Evolutionary conservation across 257 asterid species (phyloP).

Genomic region (Thymus mandschuricus): DNA sequence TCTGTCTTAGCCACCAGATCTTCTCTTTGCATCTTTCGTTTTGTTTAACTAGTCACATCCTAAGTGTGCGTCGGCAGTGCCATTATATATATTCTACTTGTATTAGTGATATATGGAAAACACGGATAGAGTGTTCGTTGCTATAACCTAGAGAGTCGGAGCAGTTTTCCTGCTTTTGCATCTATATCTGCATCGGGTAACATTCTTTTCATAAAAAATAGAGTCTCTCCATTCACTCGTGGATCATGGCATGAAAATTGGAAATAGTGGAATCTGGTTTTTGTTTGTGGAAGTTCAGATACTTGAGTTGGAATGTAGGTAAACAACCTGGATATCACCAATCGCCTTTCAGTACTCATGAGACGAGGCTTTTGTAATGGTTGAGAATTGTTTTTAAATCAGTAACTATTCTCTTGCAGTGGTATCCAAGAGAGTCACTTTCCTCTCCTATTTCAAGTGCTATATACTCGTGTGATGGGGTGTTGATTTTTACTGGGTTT

Average conservation of each 20-base stretch:
- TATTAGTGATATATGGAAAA: background rate
- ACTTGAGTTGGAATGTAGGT: slow-evolving; percentile 9
- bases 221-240: background rate
- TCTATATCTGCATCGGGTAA: background rate
- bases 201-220: background rate
- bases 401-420: slow-evolving; percentile 52
- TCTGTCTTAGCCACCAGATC: background rate
- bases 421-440: slow-evolving; percentile 94
- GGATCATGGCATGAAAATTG: background rate
- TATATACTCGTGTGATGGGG: slow-evolving; percentile 88
- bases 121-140: background rate
- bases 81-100: slow-evolving; percentile 13
- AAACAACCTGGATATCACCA: background rate
- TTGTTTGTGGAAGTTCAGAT: background rate
- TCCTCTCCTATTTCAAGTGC: slow-evolving; percentile 81
- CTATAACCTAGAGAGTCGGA: background rate
- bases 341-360: background rate
- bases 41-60: background rate
- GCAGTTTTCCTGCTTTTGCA: background rate
- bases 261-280: background rate
- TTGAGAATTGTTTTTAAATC: slow-evolving; percentile 11
- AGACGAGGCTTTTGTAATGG: background rate
- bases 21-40: background rate
- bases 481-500: slow-evolving; percentile 74
- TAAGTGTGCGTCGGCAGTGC: background rate